These are phyloP conservation scores for Aspergillus sp. DNA, from an alignment of 2,329 filamentous ascomycete genomes.

Conservation along the genomic window DNA sequence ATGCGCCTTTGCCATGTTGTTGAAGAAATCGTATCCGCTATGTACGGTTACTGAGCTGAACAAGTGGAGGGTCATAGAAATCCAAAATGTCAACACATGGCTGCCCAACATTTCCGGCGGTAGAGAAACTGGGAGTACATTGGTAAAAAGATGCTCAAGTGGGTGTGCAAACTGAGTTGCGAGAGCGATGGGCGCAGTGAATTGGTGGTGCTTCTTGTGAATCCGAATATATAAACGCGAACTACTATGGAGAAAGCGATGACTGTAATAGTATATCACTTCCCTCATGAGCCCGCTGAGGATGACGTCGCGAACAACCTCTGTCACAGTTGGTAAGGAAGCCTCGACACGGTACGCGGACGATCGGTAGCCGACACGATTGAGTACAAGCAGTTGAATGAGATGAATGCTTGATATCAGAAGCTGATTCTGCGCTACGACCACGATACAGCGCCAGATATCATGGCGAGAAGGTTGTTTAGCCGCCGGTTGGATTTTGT, in stretches of 20 bases:
- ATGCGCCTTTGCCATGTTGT: slow-evolving; percentile 43
- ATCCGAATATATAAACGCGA: slow-evolving; percentile 46
- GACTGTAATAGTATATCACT: slow-evolving; percentile 52
- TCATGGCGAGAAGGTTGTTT: slow-evolving; percentile 46
- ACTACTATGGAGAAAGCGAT: slow-evolving; percentile 49
- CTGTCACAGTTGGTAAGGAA: slow-evolving; percentile 30
- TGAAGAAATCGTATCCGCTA: slow-evolving; percentile 55
- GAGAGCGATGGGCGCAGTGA: slow-evolving; percentile 52
- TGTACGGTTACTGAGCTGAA: slow-evolving; percentile 52
- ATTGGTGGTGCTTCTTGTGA: slow-evolving; percentile 55
- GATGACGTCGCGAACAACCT: slow-evolving; percentile 39
- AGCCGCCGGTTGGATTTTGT: slow-evolving; percentile 52
- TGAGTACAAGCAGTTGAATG: slow-evolving; percentile 12
- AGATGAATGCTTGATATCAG: slow-evolving; percentile 35
- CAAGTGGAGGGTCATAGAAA: slow-evolving; percentile 46
- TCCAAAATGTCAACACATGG: slow-evolving; percentile 52
- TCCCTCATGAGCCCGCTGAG: slow-evolving; percentile 45
- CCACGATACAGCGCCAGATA: slow-evolving; percentile 38
- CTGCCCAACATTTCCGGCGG: slow-evolving; percentile 44
- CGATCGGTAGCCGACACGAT: slow-evolving; percentile 10
- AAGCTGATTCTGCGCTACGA: slow-evolving; percentile 48
- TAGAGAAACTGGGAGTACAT: slow-evolving; percentile 48
- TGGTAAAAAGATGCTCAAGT: slow-evolving; percentile 52
- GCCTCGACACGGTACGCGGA: slow-evolving; percentile 37
- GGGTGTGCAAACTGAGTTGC: slow-evolving; percentile 56